These are phyloP conservation scores for Omphalea diandra DNA, from an alignment of 441 rosid genomes.

Conservation along the genomic window DNA sequence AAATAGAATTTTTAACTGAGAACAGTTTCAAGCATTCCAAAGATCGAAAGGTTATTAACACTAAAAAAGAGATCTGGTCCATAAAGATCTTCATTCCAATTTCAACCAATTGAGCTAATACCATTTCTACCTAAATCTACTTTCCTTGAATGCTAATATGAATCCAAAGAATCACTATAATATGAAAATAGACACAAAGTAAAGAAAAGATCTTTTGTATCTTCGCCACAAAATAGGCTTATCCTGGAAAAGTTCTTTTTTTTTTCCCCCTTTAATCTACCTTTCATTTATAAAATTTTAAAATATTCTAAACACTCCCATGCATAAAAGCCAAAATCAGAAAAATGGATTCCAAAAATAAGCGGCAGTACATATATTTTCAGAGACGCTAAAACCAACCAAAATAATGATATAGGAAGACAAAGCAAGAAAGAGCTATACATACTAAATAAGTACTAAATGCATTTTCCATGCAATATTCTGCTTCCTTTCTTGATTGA, in stretches of 20 bases:
- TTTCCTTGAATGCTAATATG: background rate
- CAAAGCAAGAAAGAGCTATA: conserved; percentile 27
- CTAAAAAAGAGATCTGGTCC: too few relatives aligned
- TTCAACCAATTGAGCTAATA: background rate
- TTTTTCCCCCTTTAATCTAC: background rate
- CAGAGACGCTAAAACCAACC: background rate
- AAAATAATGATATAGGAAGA: conserved; percentile 10
- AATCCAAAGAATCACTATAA: background rate
- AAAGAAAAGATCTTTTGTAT: background rate
- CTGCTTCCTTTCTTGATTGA: conserved; percentile 95
- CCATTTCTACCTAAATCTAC: background rate
- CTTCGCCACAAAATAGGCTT: background rate
- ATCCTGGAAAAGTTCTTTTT: background rate
- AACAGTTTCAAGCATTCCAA: too few relatives aligned
- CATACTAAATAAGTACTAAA: conserved; percentile 85
- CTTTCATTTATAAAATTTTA: background rate
- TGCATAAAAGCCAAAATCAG: conserved; percentile 1
- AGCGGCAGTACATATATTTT: background rate
- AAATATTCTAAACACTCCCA: background rate
- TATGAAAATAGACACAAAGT: background rate
- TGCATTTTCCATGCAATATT: conserved; percentile 99
- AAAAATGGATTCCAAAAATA: background rate
- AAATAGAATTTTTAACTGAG: too few relatives aligned
- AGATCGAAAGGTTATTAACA: too few relatives aligned
- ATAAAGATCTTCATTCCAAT: too few relatives aligned